A percentile compares a stretch with the other conserved stretches of the same genome.
These are phyloP conservation scores for Chrysanthemum makinoi DNA, from an alignment of 129 eudicot species.

Conservation along the genomic window DNA sequence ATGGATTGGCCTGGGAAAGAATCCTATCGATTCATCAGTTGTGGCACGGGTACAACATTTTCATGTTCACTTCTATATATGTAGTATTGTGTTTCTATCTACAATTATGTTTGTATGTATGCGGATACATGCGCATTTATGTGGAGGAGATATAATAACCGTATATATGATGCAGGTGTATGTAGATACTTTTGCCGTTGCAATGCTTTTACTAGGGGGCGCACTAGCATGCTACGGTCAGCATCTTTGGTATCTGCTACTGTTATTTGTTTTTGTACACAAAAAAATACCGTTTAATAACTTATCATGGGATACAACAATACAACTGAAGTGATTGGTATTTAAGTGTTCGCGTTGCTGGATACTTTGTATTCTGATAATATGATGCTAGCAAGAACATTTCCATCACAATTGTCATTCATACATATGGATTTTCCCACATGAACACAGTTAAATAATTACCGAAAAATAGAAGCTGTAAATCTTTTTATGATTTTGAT, in stretches of 20 bases:
- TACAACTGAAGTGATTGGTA: no score
- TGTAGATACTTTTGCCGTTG: constrained; percentile 65
- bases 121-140: background rate
- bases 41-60: constrained; percentile 75
- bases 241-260: constrained; percentile 34
- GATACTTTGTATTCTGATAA: background rate
- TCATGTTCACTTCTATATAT: constrained; percentile 4
- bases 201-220: constrained; percentile 66
- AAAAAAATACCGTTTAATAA: no score
- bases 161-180: constrained; percentile 64
- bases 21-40: constrained; percentile 64
- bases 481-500: background rate
- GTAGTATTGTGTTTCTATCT: background rate
- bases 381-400: background rate
- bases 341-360: background rate
- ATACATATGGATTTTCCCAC: background rate
- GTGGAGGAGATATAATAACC: constrained; percentile 23
- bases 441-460: background rate
- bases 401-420: background rate
- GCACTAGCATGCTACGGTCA: constrained; percentile 91
- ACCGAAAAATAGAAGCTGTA: background rate
- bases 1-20: constrained; percentile 86
- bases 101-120: background rate
- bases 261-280: constrained; percentile 3
- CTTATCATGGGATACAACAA: no score